phyloP scores from a whole-genome alignment of 1,139 yeast genomes.

The Blastobotrys arbuscula region DNA sequence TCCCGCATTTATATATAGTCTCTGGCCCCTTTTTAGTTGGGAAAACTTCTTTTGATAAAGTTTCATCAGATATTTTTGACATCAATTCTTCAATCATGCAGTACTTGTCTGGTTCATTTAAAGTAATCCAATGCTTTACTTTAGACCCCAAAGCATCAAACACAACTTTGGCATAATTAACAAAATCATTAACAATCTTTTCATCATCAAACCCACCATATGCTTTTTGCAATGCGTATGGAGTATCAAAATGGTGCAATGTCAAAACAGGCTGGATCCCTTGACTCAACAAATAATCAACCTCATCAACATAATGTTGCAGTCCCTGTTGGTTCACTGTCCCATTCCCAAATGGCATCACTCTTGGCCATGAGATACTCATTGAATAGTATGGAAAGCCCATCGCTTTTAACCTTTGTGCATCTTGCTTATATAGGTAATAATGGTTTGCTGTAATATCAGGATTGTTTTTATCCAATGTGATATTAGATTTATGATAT shows the following conservation, averaged over 20 bases:
- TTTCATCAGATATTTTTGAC: too few species aligned
- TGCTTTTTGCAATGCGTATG: slow-evolving; percentile 27
- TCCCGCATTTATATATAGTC: slow-evolving; percentile 23
- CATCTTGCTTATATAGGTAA: slow-evolving; percentile 36
- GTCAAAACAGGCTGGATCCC: slow-evolving; percentile 35
- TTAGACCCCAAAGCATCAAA: slow-evolving; percentile 36
- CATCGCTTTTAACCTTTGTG: slow-evolving; percentile 33
- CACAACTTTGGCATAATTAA: slow-evolving; percentile 34
- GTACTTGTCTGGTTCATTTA: slow-evolving; percentile 32
- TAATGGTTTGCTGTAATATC: slow-evolving; percentile 34
- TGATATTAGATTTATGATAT: slow-evolving; percentile 10
- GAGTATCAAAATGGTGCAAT: slow-evolving; percentile 36
- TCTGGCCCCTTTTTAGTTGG: not conserved
- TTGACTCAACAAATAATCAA: slow-evolving; percentile 30
- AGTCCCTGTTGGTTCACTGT: slow-evolving; percentile 33
- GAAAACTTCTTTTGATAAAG: slow-evolving; percentile 16
- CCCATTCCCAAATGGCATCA: slow-evolving; percentile 33
- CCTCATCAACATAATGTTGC: slow-evolving; percentile 35
- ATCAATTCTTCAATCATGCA: slow-evolving; percentile 2
- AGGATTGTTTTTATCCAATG: slow-evolving; percentile 13
- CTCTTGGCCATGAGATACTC: slow-evolving; percentile 38
- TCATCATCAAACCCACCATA: slow-evolving; percentile 34
- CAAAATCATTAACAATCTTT: slow-evolving; percentile 36
- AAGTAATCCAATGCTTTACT: slow-evolving; percentile 33
- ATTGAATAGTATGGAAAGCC: slow-evolving; percentile 37